Evolutionary conservation across 768 basidiomycete species (phyloP).

Genomic region (Melanogaster broomeanus): DNA sequence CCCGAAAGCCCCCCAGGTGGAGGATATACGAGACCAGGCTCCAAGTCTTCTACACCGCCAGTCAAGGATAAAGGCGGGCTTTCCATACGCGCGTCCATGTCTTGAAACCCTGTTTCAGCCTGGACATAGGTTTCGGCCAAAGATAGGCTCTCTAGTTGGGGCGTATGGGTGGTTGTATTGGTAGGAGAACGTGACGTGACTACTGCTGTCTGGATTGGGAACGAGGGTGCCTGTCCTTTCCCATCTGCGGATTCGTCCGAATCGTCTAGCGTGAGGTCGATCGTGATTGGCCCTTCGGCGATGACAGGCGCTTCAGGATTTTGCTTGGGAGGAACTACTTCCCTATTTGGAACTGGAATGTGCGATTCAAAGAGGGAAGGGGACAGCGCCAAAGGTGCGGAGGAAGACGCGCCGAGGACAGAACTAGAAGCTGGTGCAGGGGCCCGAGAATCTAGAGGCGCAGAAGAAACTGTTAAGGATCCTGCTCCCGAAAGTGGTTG

Average conservation of each 20-base stretch:
- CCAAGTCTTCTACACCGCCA: conserved; percentile 10
- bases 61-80: conserved; percentile 14
- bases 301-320: not conserved
- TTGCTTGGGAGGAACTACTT: conserved; percentile 1
- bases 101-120: not conserved
- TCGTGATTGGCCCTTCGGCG: conserved; percentile 21
- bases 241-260: conserved; percentile 20
- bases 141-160: conserved; percentile 20
- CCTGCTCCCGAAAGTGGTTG: not conserved
- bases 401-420: not conserved
- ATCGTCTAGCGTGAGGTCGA: conserved; percentile 28
- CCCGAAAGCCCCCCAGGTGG: conserved; percentile 1
- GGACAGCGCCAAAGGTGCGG: not conserved
- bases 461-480: not conserved
- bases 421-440: not conserved
- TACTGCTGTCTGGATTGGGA: conserved; percentile 8
- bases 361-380: too few relatives aligned
- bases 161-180: conserved; percentile 17
- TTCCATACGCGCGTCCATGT: conserved; percentile 23
- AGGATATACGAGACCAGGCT: conserved; percentile 8
- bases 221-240: conserved; percentile 8
- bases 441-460: not conserved
- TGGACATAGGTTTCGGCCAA: conserved; percentile 16
- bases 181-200: conserved; percentile 7
- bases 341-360: not conserved